Base-by-base conservation (phyloP, 2,329 filamentous ascomycete genomes). In the Emergomyces pasteurianus region DNA sequence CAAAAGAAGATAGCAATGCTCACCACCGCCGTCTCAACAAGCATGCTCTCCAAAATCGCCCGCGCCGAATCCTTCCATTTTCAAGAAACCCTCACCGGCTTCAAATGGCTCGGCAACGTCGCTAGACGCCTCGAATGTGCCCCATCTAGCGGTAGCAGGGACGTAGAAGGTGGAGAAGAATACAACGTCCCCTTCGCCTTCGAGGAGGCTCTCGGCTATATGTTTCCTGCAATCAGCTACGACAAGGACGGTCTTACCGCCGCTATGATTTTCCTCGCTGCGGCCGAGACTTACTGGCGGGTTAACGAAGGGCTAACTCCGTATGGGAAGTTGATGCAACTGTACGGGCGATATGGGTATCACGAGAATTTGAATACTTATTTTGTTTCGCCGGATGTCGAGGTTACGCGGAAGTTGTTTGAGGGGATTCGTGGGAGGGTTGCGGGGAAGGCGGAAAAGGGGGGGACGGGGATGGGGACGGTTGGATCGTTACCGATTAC, bases 41-140 rank as follows among this genome's bases (percentile, higher is more conserved):
- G 80, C n/a, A 86, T 86, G 82, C 76, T 87, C 1, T 74, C 78
- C 12, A 78, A 78, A 31, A 81, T 86, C 73, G 83, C 83, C 0
- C 68, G 73, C 34, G 73, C 77, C 23, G 80, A 81, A 69, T 81
- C 80, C 1, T 81, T 86, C 63, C 73, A 79, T 58, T 85, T 82
- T 67, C 75, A 78, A 61, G 84, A 86, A 66, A 86, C 84, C 0
- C 72, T 87, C 36, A 87, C 84, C 0, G 84, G 84, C 1, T 87
- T 87, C 74, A 87, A 87, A 69, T 87, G 84, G 84, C 79, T 87
- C 63, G 84, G 83, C 2, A 86, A 86, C 63, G 76, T 81, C 53
- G 81, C 83, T 1, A 77, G 79, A 21, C 73, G 79, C n/a, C 75
- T 85, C 1, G 74, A 79, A 60, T 66, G 69, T n/a, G 26, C 49